Base-by-base conservation (phyloP, 352 stramenopile genomes). In the Pythium rhizo-oryzae region DNA sequence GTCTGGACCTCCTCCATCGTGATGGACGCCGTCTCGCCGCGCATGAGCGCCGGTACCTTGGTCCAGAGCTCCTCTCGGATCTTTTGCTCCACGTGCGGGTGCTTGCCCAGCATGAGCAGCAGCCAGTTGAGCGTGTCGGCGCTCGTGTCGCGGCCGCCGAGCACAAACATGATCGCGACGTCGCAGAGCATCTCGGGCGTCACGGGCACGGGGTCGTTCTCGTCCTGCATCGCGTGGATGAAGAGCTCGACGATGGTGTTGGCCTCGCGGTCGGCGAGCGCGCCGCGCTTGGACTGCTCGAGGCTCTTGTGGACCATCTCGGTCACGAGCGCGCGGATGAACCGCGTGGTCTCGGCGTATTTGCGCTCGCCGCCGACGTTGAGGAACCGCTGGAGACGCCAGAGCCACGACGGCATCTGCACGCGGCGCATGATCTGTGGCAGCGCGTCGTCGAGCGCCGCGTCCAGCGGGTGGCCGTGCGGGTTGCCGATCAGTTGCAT, bases 71-170 rank as follows among this genome's bases (percentile, higher is more conserved):
- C 77, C 5, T 35, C 54, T 19, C 65, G 62, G 0, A 82, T 19
- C 19, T 78, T 77, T 4, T 57, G 24, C 47, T 76, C 65, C 4
- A 83, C 76, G 1, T 81, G 41, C 5, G 76, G 80, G 57, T 89
- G 28, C 49, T 59, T 16, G 30, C 47, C 43, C 18, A 90, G 43
- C 47, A 82, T 63, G 57, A 79, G 81, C 8, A 86, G 23, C 44
- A 82, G 44, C 82, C 82, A 89, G 9, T 59, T 65, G 18, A 90
- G 44, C 21, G 80, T 78, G 39, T 74, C 73, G 8, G 82, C 73
- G 3, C 79, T 86, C 16, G 82, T 86, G 64, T 90, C 82, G 16
- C 80, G 69, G 9, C 80, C 82, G 39, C 61, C 82, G 52, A 89
- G 66, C 19, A 86, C 54, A 52, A 90, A 81, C 56, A 71, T 78